Conservation (phyloP, 495 filamentous ascomycete species). For the Daldinia childiae region DNA sequence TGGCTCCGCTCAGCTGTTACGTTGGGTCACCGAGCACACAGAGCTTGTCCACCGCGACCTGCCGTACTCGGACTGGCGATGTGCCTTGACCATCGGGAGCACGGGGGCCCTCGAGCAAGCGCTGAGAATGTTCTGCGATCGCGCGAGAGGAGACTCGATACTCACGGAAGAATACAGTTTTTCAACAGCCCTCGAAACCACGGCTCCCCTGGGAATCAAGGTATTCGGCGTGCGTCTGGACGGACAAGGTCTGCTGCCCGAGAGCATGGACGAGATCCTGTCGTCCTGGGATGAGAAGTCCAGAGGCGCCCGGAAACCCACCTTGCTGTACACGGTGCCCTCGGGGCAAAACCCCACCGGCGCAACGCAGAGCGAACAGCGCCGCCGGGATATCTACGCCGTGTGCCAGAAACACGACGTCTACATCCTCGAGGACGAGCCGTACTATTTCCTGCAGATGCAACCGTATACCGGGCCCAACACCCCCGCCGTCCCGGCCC, state of each 20-base stretch:
- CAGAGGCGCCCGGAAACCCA: slow-evolving; percentile 71
- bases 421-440: slow-evolving; percentile 92
- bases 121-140: slow-evolving; percentile 78
- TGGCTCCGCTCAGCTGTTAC: slow-evolving; percentile 84
- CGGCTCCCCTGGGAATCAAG: slow-evolving; percentile 76
- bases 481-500: slow-evolving; percentile 18
- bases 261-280: slow-evolving; percentile 71
- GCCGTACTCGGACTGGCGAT: slow-evolving; percentile 86
- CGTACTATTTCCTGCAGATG: slow-evolving; percentile 98
- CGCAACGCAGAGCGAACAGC: slow-evolving; percentile 73
- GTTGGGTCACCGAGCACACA: slow-evolving; percentile 93
- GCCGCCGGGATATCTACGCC: slow-evolving; percentile 76
- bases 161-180: slow-evolving; percentile 91
- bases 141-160: slow-evolving; percentile 71
- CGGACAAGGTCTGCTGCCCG: slow-evolving; percentile 75
- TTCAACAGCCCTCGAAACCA: slow-evolving; percentile 81
- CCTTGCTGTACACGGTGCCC: slow-evolving; percentile 82
- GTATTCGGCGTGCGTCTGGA: slow-evolving; percentile 82
- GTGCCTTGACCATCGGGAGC: slow-evolving; percentile 76
- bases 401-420: slow-evolving; percentile 84
- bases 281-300: slow-evolving; percentile 68
- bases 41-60: slow-evolving; percentile 75
- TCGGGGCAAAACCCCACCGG: slow-evolving; percentile 95
- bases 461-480: slow-evolving; percentile 71
- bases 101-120: slow-evolving; percentile 81